A percentile compares a stretch with the other conserved stretches of the same genome.
Conservation (phyloP, 179 eudicot species). For the Sideroxylon spinosum region DNA sequence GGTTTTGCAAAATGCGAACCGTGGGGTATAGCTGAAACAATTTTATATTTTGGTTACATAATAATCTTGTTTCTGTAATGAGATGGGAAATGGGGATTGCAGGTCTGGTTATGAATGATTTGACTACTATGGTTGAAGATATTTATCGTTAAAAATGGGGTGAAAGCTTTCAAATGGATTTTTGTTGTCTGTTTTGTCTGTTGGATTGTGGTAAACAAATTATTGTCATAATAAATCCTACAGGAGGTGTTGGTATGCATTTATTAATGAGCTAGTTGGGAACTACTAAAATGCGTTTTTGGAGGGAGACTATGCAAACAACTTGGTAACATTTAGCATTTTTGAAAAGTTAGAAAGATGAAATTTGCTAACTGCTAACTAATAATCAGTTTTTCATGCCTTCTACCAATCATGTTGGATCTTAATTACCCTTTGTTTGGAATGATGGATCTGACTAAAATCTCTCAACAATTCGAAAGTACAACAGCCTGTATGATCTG, state of each 20-base stretch:
- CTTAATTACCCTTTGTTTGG: too few relatives aligned
- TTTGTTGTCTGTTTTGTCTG: not conserved
- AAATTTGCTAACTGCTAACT: not conserved
- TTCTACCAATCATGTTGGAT: not conserved
- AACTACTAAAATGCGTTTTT: not conserved
- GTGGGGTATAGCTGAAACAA: not conserved
- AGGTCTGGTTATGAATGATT: not conserved
- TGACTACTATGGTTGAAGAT: not conserved
- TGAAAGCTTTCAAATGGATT: slow-evolving; percentile 1
- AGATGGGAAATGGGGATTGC: not conserved
- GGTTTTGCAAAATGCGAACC: not conserved
- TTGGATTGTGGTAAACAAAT: not conserved
- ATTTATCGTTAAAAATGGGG: not conserved
- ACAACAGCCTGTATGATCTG: too few relatives aligned
- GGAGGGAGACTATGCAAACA: not conserved
- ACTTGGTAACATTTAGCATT: not conserved
- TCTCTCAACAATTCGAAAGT: not conserved
- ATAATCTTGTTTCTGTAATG: not conserved
- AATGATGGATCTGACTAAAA: not conserved
- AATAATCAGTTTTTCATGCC: not conserved
- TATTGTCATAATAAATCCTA: not conserved
- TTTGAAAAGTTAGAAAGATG: not conserved
- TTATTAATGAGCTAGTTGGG: not conserved
- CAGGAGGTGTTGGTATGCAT: not conserved
- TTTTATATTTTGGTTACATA: not conserved